phyloP scores from a whole-genome alignment of 2,329 filamentous ascomycete species.

The Diaporthe batatas region DNA sequence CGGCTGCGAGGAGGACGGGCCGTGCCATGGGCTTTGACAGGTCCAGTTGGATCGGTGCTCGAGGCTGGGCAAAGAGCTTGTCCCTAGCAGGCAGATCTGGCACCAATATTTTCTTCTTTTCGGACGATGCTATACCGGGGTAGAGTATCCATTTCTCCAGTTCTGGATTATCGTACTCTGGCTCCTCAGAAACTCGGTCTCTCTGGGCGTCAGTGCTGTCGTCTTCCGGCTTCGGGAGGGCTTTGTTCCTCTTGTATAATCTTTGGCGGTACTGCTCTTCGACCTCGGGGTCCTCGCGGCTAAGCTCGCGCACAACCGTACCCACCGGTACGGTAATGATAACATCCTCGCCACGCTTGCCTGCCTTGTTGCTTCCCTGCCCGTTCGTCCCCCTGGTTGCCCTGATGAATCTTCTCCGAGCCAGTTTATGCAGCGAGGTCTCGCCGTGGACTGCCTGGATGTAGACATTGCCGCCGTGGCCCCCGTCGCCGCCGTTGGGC shows the following conservation, averaged over 20 bases:
- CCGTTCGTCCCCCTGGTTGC: slow-evolving; percentile 84
- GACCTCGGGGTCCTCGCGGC: slow-evolving; percentile 80
- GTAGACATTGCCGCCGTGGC: slow-evolving; percentile 90
- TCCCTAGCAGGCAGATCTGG: slow-evolving; percentile 66
- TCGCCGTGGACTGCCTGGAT: slow-evolving; percentile 93
- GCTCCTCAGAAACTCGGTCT: slow-evolving; percentile 56
- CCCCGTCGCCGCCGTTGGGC: slow-evolving; percentile 94
- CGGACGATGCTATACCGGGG: slow-evolving; percentile 79
- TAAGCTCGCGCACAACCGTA: slow-evolving; percentile 88
- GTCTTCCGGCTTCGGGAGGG: slow-evolving; percentile 41
- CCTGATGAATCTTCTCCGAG: slow-evolving; percentile 79
- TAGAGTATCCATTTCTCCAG: slow-evolving; percentile 88
- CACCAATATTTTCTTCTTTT: slow-evolving; percentile 69
- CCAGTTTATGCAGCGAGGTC: slow-evolving; percentile 93
- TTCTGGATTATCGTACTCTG: slow-evolving; percentile 58
- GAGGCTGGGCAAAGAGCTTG: slow-evolving; percentile 74
- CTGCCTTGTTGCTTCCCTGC: slow-evolving; percentile 79
- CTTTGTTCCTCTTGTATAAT: slow-evolving; percentile 47
- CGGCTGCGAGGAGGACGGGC: slow-evolving; percentile 87
- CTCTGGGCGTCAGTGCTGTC: slow-evolving; percentile 49
- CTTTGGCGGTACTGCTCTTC: slow-evolving; percentile 67
- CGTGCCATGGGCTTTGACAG: slow-evolving; percentile 82
- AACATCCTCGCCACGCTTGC: slow-evolving; percentile 86
- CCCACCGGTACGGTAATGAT: slow-evolving; percentile 93
- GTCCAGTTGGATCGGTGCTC: slow-evolving; percentile 79